phyloP scores from a whole-genome alignment of 345 rosid species.

The Trapa bicornis region DNA sequence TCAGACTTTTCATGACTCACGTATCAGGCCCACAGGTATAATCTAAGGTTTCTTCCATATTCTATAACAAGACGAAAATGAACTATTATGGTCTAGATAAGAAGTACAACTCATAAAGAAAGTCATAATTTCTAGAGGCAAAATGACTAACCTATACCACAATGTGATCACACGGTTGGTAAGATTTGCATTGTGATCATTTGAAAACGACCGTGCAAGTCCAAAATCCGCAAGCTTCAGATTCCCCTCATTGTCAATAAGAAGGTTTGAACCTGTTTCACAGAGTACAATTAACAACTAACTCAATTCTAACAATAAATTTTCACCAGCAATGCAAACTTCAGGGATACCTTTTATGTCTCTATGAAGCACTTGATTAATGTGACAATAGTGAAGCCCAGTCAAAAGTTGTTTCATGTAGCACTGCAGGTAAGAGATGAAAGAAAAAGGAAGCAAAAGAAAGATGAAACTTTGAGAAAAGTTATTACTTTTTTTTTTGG shows the following conservation, averaged over 20 bases:
- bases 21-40: neutral
- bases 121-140: neutral
- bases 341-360: conserved; percentile 68
- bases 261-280: conserved; percentile 78
- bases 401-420: conserved; percentile 97
- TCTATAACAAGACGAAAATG: neutral
- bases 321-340: neutral
- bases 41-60: neutral
- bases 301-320: neutral
- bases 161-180: conserved; percentile 88
- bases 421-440: conserved; percentile 36
- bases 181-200: conserved; percentile 61
- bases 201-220: conserved; percentile 74
- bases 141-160: conserved; percentile 69
- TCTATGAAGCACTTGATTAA: conserved; percentile 93
- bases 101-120: conserved; percentile 1
- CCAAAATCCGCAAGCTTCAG: conserved; percentile 95
- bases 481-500: too few species aligned
- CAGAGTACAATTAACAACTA: neutral
- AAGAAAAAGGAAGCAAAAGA: neutral
- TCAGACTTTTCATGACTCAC: neutral
- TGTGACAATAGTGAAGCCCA: conserved; percentile 91
- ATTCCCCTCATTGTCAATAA: conserved; percentile 85
- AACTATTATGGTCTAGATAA: neutral
- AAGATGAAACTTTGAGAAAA: too few species aligned